Evolutionary conservation across 2,329 filamentous ascomycete species (phyloP), one percentile per base, ranked within the genome.

Genomic region (Exophiala spinifera): DNA sequence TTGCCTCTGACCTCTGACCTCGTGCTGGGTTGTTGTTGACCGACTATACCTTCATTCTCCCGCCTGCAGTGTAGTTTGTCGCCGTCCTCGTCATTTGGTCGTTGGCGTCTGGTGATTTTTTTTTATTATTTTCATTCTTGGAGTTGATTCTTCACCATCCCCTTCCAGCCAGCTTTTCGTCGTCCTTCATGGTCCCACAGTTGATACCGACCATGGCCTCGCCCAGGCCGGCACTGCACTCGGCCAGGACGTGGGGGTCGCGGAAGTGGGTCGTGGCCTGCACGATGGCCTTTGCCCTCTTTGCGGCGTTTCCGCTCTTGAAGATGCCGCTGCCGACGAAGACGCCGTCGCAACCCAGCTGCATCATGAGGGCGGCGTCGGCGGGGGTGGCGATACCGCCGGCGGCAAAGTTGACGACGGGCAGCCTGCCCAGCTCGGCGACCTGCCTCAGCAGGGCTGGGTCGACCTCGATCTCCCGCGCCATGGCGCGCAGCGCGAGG

Each of bases 341-440:
- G 33, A 99, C 94, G 55, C 94, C 94, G 68, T 99, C 94, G 69
- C 94, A 97, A 57, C 94, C 94, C 61, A 99, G 79, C 79, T 97
- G 92, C 94, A 99, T 99, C 92, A 99, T 89, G 76, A 99, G 79
- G 1, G 94, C 94, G 0, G 94, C 94, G 73, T 99, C 94, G 0
- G 94, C 94, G 0, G 94, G 94, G 1, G 94, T 99, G n/a, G 94
- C 94, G n/a, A 99, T 88, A 54, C 94, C 94, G n/a, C 94, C 94
- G 3, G 94, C 94, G 0, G 94, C 94, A 65, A 99, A 97, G 79
- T 97, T 97, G 61, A 99, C 94, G 0, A 97, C 92, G 2, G 94
- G 94, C 51, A 99, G 78, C 47, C 94, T 81, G 40, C 91, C 91
- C 61, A 95, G 79, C 77, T 91, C 84, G 1, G 91, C 92, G 0